Conservation (phyloP, 148 eudicot species). For the Nepenthes gracilis region DNA sequence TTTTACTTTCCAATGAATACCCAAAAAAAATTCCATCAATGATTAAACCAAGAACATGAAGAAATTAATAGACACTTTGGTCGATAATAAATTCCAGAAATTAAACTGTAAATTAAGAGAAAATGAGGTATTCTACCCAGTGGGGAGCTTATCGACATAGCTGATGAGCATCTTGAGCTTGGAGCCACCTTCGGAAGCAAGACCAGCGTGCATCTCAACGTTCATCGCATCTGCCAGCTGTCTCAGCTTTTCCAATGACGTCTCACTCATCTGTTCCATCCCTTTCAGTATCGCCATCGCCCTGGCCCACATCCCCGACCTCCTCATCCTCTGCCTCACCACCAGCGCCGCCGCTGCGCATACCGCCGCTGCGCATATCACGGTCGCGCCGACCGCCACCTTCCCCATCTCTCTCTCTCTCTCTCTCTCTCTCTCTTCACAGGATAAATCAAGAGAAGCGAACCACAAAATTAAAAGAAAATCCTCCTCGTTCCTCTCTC, state of each 20-base stretch:
- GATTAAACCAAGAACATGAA: background rate
- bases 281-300: slow-evolving; percentile 45
- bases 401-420: slow-evolving; percentile 34
- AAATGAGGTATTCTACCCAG: slow-evolving; percentile 31
- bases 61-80: background rate
- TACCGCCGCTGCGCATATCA: slow-evolving; percentile 43
- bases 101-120: background rate
- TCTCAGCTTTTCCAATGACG: slow-evolving; percentile 37
- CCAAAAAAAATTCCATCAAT: background rate
- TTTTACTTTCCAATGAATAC: background rate
- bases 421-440: too few species aligned
- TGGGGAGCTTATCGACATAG: slow-evolving; percentile 73
- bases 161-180: slow-evolving; percentile 85
- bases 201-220: slow-evolving; percentile 90
- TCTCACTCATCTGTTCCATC: slow-evolving; percentile 37
- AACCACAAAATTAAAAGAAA: too few species aligned
- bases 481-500: too few species aligned
- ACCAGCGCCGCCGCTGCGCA: slow-evolving; percentile 49
- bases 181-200: slow-evolving; percentile 77
- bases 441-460: too few species aligned
- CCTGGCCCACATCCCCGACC: slow-evolving; percentile 33
- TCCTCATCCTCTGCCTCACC: slow-evolving; percentile 38
- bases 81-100: background rate
- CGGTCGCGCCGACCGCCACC: slow-evolving; percentile 57
- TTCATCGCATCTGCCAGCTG: slow-evolving; percentile 83